Base-by-base conservation (phyloP, 371 early-diverging fungal species). In the Umbelopsis sp. region DNA sequence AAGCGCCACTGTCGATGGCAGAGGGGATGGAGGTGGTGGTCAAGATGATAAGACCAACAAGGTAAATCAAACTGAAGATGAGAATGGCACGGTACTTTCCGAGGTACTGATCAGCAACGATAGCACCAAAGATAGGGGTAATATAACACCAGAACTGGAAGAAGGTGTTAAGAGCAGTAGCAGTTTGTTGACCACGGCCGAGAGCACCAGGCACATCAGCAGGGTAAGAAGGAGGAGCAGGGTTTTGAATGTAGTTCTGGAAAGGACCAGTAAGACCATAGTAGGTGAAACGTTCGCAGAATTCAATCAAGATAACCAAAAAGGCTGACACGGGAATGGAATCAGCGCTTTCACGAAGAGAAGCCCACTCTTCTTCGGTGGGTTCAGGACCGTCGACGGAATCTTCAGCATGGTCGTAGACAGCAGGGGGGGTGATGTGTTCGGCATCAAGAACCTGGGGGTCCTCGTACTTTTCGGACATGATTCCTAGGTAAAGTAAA, bases 51-150 rank as follows among this genome's bases (percentile, higher is more conserved):
- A 91, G 76, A 66, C 96, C 96, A 35, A 87, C 38, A 2, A 89
- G 70, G 73, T 96, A 95, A 44, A 90, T 65, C 38, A 76, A 45
- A 29, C 86, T 74, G 51, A 94, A 92, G 37, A 88, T 48, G 24
- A 92, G 63, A 29, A 95, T 94, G 16, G 95, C 90, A 71, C 85
- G 85, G 81, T 87, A 94, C 78, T 93, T 93, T 68, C 96, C 96
- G 44, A 92, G 77, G 74, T 87, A 88, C 70, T 87, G 85, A 83
- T 95, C 96, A 52, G 94, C 91, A 53, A 95, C 72, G 24, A 92
- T 71, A 44, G 93, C 95, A 67, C 95, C 94, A 24, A 94, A 65
- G 52, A 94, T 83, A 44, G 95, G 84, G 48, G 92, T 93, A 50
- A 91, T 75, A 78, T 94, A 96, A 66, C 91, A 89, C 79, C 92